These are phyloP conservation scores for Fusarium sp. DNA, from an alignment of 2,329 filamentous ascomycete genomes.

Conservation along the genomic window DNA sequence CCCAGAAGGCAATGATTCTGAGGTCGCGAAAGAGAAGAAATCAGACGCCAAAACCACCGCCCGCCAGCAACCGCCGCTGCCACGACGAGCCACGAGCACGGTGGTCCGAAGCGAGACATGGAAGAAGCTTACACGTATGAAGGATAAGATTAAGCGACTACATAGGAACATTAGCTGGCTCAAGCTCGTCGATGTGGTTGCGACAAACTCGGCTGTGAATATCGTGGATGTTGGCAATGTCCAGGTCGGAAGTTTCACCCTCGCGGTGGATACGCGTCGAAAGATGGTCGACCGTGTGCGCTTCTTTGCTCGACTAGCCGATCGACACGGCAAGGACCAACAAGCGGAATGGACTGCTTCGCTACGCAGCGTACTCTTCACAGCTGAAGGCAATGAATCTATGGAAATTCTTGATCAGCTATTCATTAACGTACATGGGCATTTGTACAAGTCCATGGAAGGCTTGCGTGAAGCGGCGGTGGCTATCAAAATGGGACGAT, in stretches of 20 bases:
- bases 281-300: constrained; percentile 93
- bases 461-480: constrained; percentile 91
- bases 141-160: constrained; percentile 86
- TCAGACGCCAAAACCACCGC: constrained; percentile 46
- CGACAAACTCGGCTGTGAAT: constrained; percentile 81
- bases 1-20: constrained; percentile 47
- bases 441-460: constrained; percentile 85
- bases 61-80: constrained; percentile 29
- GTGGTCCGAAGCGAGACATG: constrained; percentile 77
- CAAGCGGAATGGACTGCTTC: constrained; percentile 96
- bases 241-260: constrained; percentile 84
- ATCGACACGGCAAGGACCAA: constrained; percentile 65
- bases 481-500: constrained; percentile 87
- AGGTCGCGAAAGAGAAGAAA: constrained; percentile 44
- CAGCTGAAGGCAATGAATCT: constrained; percentile 83
- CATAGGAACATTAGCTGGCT: constrained; percentile 92
- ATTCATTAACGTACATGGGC: constrained; percentile 90
- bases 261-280: constrained; percentile 89
- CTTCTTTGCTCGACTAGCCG: constrained; percentile 83
- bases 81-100: constrained; percentile 26
- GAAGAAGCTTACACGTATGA: constrained; percentile 80
- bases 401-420: constrained; percentile 90
- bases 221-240: constrained; percentile 85
- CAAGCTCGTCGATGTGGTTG: constrained; percentile 87
- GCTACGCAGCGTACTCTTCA: constrained; percentile 87